Conservation (phyloP, 495 filamentous ascomycete species). For the Chaetomidium leptoderma region DNA sequence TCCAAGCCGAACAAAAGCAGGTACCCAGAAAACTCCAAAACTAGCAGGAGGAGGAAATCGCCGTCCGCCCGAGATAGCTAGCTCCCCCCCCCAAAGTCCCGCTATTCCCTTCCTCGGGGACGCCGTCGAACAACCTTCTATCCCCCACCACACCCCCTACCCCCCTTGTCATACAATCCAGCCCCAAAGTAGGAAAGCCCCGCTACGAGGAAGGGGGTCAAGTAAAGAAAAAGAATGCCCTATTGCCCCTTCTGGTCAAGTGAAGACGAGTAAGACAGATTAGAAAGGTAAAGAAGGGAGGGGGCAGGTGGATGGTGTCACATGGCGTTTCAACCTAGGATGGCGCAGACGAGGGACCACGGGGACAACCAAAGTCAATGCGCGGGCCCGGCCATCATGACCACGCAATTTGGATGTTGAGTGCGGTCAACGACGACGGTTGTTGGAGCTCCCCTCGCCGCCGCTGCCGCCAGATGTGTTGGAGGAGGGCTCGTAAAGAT, state of each 20-base stretch:
- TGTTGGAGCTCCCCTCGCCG: slow-evolving; percentile 15
- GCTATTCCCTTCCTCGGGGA: not conserved
- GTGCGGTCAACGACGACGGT: slow-evolving; percentile 17
- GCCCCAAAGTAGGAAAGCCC: slow-evolving; percentile 3
- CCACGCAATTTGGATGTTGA: not conserved
- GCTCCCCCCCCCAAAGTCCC: not conserved
- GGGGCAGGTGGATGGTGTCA: too few species aligned
- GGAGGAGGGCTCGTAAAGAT: slow-evolving; percentile 48
- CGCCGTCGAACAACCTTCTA: slow-evolving; percentile 8
- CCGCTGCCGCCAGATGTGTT: slow-evolving; percentile 33
- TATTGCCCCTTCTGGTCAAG: too few species aligned
- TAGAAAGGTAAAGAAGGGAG: too few species aligned
- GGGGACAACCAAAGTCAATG: too few species aligned
- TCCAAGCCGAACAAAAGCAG: slow-evolving; percentile 1
- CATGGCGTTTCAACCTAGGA: too few species aligned
- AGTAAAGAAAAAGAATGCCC: not conserved
- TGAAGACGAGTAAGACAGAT: too few species aligned
- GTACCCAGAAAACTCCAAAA: slow-evolving; percentile 3
- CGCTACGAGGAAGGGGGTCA: not conserved
- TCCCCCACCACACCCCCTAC: too few species aligned
- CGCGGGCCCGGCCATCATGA: not conserved
- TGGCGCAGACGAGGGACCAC: too few species aligned
- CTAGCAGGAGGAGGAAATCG: not conserved
- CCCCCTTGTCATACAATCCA: slow-evolving; percentile 5
- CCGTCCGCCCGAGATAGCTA: not conserved